These are phyloP conservation scores for Nitzschia putrida DNA, from an alignment of 108 stramenopile species.

Conservation along the genomic window DNA sequence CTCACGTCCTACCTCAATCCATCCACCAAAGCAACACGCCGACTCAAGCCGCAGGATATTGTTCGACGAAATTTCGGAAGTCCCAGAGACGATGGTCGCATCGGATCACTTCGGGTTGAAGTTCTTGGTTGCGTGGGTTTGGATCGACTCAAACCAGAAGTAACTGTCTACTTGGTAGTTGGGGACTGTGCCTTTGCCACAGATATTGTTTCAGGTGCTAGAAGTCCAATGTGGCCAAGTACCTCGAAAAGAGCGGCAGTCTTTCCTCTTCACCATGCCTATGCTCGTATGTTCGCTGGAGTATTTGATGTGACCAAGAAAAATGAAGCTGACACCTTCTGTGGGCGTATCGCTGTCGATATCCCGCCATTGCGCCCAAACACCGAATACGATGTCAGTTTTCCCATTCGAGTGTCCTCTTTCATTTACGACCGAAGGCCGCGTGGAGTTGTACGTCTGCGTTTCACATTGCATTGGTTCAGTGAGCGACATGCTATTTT, in stretches of 20 bases:
- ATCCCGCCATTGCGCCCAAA: constrained; percentile 54
- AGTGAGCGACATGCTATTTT: constrained; percentile 50
- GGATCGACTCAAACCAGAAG: constrained; percentile 48
- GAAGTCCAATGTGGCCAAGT: constrained; percentile 64
- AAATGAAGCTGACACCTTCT: constrained; percentile 53
- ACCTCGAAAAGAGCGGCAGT: constrained; percentile 51
- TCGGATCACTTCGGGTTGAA: constrained; percentile 55
- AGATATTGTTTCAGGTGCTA: constrained; percentile 47
- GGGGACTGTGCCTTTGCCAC: constrained; percentile 67
- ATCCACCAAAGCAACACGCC: constrained; percentile 32
- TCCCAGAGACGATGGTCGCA: constrained; percentile 48
- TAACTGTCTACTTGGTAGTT: constrained; percentile 47
- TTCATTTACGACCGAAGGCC: constrained; percentile 58
- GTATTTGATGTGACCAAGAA: constrained; percentile 61
- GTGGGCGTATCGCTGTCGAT: constrained; percentile 58
- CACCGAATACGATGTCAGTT: constrained; percentile 65
- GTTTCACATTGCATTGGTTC: constrained; percentile 63
- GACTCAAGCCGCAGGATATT: constrained; percentile 25
- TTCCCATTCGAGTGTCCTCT: constrained; percentile 53
- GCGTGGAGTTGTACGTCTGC: constrained; percentile 64
- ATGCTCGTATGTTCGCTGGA: constrained; percentile 59
- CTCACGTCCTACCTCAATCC: constrained; percentile 50
- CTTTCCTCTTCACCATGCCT: constrained; percentile 69
- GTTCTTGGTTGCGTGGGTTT: constrained; percentile 54
- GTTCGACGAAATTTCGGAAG: constrained; percentile 39